Percentiles rank a stretch among this genome's conserved stretches.
phyloP scores from a whole-genome alignment of 495 filamentous ascomycete genomes.

The Annulohypoxylon stygium region DNA sequence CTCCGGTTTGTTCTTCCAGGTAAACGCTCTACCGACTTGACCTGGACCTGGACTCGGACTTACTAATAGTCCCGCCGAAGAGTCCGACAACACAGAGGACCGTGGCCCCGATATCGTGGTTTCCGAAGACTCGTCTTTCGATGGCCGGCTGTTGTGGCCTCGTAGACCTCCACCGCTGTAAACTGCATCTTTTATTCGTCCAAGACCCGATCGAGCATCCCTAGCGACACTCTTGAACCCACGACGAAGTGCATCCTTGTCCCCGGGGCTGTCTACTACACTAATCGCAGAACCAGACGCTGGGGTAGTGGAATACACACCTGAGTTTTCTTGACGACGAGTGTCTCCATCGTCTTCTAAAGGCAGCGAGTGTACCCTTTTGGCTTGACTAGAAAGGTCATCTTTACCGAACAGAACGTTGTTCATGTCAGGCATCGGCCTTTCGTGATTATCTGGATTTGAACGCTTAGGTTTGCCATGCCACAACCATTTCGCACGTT shows the following conservation, averaged over 20 bases:
- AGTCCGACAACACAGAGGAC: constrained; percentile 55
- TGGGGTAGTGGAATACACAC: constrained; percentile 52
- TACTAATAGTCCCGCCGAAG: constrained; percentile 39
- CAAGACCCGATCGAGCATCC: constrained; percentile 86
- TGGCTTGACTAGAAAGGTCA: constrained; percentile 59
- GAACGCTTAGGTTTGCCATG: constrained; percentile 79
- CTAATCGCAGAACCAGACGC: constrained; percentile 57
- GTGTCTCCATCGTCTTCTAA: constrained; percentile 63
- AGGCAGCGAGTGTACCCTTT: constrained; percentile 62
- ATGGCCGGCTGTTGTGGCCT: constrained; percentile 62
- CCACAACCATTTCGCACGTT: constrained; percentile 93
- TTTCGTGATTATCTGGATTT: constrained; percentile 64
- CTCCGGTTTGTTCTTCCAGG: constrained; percentile 68
- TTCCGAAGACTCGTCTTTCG: constrained; percentile 60
- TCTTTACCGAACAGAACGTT: constrained; percentile 77
- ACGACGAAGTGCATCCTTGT: constrained; percentile 76
- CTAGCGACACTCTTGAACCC: constrained; percentile 84
- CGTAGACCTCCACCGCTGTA: constrained; percentile 63
- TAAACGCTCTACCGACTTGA: constrained; percentile 60
- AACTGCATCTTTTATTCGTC: constrained; percentile 86
- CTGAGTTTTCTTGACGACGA: constrained; percentile 59
- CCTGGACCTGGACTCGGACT: constrained; percentile 41
- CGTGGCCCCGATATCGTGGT: constrained; percentile 53
- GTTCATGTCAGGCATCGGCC: constrained; percentile 64
- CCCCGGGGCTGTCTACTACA: constrained; percentile 62